Percentiles rank a stretch among this genome's conserved stretches.
phyloP scores from a whole-genome alignment of 1,139 yeast species.

The Saccharomyces uvarum region DNA sequence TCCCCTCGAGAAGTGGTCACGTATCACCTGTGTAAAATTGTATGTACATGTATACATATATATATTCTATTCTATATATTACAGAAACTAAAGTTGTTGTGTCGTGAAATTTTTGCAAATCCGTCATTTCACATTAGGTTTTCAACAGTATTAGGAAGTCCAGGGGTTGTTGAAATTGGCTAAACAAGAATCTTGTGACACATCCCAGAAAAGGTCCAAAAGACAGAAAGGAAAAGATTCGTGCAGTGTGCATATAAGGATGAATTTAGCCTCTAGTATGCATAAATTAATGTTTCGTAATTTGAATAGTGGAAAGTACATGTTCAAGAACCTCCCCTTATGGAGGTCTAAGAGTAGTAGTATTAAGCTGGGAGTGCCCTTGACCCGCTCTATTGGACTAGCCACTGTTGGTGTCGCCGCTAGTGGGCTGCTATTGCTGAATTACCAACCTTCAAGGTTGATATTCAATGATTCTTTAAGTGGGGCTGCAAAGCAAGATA shows the following conservation, averaged over 20 bases:
- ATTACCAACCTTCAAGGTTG: not conserved
- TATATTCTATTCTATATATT: not conserved
- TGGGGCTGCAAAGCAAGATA: constrained; percentile 1
- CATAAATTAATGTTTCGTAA: not conserved
- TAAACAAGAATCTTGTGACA: not conserved
- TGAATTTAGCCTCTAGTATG: not conserved
- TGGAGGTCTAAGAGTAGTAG: not conserved
- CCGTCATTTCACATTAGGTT: not conserved
- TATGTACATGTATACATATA: not conserved
- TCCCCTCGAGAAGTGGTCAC: not conserved
- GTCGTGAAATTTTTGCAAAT: not conserved
- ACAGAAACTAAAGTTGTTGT: not conserved
- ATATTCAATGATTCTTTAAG: constrained; percentile 2
- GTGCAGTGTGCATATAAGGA: not conserved
- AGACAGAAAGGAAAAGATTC: not conserved
- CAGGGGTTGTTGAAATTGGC: not conserved
- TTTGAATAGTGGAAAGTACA: not conserved
- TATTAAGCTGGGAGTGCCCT: not conserved
- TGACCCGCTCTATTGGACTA: not conserved
- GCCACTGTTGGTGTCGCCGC: constrained; percentile 2
- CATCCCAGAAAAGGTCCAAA: not conserved
- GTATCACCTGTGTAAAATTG: not conserved
- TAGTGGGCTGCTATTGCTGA: not conserved
- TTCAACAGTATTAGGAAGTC: not conserved
- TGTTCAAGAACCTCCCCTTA: not conserved